Conservation (phyloP, 208 protist genomes). For the Wallacemonas rigidus region DNA sequence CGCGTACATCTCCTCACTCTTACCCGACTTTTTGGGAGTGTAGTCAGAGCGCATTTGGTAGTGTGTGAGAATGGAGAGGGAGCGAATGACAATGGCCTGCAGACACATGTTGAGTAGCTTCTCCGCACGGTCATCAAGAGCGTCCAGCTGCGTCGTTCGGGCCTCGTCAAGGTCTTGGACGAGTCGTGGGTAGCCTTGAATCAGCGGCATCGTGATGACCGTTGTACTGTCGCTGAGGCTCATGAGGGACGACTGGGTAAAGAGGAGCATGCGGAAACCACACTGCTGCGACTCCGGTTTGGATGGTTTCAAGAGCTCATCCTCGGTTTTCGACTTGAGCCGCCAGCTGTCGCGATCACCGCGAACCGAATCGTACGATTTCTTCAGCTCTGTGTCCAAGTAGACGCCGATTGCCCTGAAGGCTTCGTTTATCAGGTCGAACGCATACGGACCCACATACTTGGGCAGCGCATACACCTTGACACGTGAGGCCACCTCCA, state of each 20-base stretch:
- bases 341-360: constrained; percentile 78
- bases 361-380: constrained; percentile 65
- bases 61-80: constrained; percentile 76
- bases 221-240: constrained; percentile 55
- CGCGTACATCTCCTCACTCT: constrained; percentile 39
- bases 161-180: constrained; percentile 61
- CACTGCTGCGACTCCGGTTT: constrained; percentile 83
- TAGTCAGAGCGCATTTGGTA: constrained; percentile 82
- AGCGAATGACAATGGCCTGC: constrained; percentile 74
- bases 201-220: constrained; percentile 49
- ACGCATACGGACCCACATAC: constrained; percentile 50
- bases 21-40: constrained; percentile 48
- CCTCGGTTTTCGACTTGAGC: constrained; percentile 58
- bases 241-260: constrained; percentile 82
- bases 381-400: constrained; percentile 72
- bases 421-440: constrained; percentile 51
- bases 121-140: constrained; percentile 71
- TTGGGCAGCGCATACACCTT: constrained; percentile 54
- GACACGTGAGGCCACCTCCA: constrained; percentile 61
- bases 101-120: constrained; percentile 74
- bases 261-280: constrained; percentile 84
- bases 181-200: constrained; percentile 56
- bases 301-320: constrained; percentile 58
- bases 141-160: constrained; percentile 40
- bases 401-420: constrained; percentile 53